Evolutionary conservation across 2,329 filamentous ascomycete genomes (phyloP), one percentile per base, ranked within the genome.

Genomic region (Epichloe amarillans): DNA sequence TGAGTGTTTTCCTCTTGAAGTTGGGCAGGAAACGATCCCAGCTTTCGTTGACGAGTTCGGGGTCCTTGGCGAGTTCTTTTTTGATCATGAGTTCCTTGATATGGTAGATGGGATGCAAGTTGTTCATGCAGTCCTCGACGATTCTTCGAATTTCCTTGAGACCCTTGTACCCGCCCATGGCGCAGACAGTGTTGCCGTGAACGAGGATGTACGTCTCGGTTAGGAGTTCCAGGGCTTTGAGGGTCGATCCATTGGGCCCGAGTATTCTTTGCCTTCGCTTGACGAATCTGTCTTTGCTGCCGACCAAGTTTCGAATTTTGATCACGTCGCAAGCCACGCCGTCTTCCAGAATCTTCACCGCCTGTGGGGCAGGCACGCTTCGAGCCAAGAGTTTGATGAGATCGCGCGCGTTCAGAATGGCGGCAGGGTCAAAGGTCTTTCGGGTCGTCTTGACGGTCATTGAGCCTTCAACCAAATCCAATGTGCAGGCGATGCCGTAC

Each of bases 11-110:
- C 75, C 87, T 95, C 79, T 95, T 95, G 75, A 97, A 97, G 66
- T 98, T 89, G 47, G 93, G 93, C 48, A 98, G 75, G 73, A 97
- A 98, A 17, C 91, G 81, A 62, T 95, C 89, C 91, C 91, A 98
- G 66, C 82, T 93, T 71, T 97, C 90, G 59, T 85, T 81, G 48
- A 82, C 86, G 21, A 97, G 76, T 42, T 85, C 84, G 0, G 89
- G 88, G 61, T 95, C 88, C 70, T 95, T 95, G 52, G 85, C 87
- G 19, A 95, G 76, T 69, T 95, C 90, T 17, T 86, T 82, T 72
- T 93, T 94, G 66, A 95, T 93, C 88, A 94, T 93, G 57, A 93
- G 75, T 66, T 90, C 85, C 58, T 71, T 74, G 64, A 77, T 74
- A 58, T 77, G 69, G 63, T 98, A 97, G 69, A 98, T 95, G 58